These are phyloP conservation scores for Peziza echinospora DNA, from an alignment of 495 filamentous ascomycete species.

Conservation along the genomic window DNA sequence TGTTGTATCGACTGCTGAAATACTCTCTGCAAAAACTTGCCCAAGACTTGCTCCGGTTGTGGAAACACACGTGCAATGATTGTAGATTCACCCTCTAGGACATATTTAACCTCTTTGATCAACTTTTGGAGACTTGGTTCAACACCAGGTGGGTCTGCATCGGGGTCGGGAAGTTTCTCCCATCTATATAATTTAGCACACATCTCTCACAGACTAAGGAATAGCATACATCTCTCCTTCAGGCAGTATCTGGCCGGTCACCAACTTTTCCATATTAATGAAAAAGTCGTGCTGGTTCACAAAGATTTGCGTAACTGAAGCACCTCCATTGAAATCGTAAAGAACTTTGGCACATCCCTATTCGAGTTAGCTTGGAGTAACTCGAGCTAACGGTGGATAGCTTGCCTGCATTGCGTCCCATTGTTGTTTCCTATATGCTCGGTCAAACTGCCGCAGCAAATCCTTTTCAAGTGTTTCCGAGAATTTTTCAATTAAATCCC, in stretches of 20 bases:
- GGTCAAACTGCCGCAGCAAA: slow-evolving; percentile 85
- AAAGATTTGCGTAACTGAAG: slow-evolving; percentile 81
- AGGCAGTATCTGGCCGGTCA: slow-evolving; percentile 63
- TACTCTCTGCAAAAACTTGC: slow-evolving; percentile 77
- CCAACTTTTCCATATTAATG: slow-evolving; percentile 73
- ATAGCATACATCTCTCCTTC: slow-evolving; percentile 45
- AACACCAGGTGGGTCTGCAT: slow-evolving; percentile 70
- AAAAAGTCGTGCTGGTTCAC: slow-evolving; percentile 99
- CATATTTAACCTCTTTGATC: slow-evolving; percentile 77
- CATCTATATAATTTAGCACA: slow-evolving; percentile 21
- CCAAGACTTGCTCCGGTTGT: slow-evolving; percentile 81
- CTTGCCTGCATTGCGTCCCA: slow-evolving; percentile 81
- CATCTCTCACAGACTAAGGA: not conserved
- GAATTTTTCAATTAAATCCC: slow-evolving; percentile 90
- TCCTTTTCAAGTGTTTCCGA: slow-evolving; percentile 91
- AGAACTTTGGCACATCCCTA: slow-evolving; percentile 62
- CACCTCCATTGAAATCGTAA: slow-evolving; percentile 85
- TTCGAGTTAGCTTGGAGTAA: not conserved
- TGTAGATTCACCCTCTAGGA: slow-evolving; percentile 90
- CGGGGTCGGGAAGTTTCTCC: slow-evolving; percentile 84
- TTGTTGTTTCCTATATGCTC: slow-evolving; percentile 78
- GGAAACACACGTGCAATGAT: slow-evolving; percentile 93
- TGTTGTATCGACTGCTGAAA: slow-evolving; percentile 98
- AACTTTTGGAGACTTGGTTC: slow-evolving; percentile 82
- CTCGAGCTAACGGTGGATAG: not conserved